Evolutionary conservation across 495 filamentous ascomycete species (phyloP), one percentile per base, ranked within the genome.

Genomic region (Xylaria grammica): DNA sequence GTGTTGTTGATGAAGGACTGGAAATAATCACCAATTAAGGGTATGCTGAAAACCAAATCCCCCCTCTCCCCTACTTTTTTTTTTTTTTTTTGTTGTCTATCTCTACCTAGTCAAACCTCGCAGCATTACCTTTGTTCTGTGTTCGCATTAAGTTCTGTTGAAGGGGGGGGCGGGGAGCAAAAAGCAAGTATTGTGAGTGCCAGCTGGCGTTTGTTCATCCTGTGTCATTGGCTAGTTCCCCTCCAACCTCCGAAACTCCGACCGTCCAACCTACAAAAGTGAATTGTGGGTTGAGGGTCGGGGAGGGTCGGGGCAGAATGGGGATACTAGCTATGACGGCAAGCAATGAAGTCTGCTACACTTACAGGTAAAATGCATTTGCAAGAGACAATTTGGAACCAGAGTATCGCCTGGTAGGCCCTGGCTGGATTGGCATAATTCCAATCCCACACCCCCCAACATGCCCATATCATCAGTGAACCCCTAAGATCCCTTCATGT

Each of bases 31-130:
- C 59, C 53, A 42, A 58, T 63, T 54, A 61, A 74, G 72, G 72
- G 72, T 74, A 74, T 74, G 72, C 71, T 38, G 61, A 67, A 72
- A 68, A 72, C 71, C 72, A 74, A 66, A 74, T 29, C 51, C 52
- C 67, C 59, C 60, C 46, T 44, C 54, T 56, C 42, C 56, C 58
- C 59, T 44, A 27, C 52, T 54, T 20, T 63, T 54, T 15, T 8
- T 50, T 54, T n/a, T n/a, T n/a, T n/a, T n/a, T n/a, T n/a, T n/a
- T n/a, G n/a, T n/a, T n/a, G n/a, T n/a, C n/a, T n/a, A n/a, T n/a
- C 26, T 22, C 46, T 48, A 36, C 58, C 57, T 66, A 65, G 55
- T 62, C 58, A 54, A 56, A 45, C 56, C 56, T 63, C 65, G 53
- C 54, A 68, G 40, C 69, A 70, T 61, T 20, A 51, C 34, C 34